Base-by-base conservation (phyloP, 2,329 filamentous ascomycete genomes). In the Penicillium oxalicum region DNA sequence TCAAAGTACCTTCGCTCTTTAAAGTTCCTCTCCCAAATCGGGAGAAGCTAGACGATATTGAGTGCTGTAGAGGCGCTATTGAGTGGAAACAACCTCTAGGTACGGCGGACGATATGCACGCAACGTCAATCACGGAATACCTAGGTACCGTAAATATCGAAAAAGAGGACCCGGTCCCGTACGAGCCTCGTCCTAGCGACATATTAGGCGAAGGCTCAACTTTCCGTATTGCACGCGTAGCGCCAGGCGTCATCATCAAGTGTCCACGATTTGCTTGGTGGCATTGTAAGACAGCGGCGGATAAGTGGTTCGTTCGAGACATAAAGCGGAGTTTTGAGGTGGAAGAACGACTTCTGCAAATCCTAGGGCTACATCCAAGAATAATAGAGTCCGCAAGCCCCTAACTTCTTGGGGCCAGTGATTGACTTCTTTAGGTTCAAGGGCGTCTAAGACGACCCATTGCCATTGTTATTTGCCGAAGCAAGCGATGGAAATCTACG, bases 401-500 rank as follows among this genome's bases (percentile, higher is more conserved):
- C 13, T 25, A 38, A 38, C 36, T 25, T 38, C 13, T 38, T 38
- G 13, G 24, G 5, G 24, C 11, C 6, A 38, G 36, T 24, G 5
- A 26, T 38, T 38, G 13, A 38, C 36, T 38, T 38, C 36, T 40
- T 27, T 6, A 40, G 38, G 25, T 28, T 26, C 11, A 40, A 26
- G 18, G 41, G 49, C 18, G 37, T 45, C 32, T 51, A 35, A 11
- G 28, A 48, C 13, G 40, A 51, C 9, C 49, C 35, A 40, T 26
- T 26, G 25, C 34, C 48, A 48, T 52, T 54, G 8, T 44, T 55
- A n/a, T 49, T 62, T 45, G 27, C 37, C 33, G 50, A 62, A 54
- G 59, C 58, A 36, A 61, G 51, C 49, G 49, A 61, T 48, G 43
- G 57, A 11, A 56, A 52, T 59, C 55, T 55, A 36, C 57, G 48